Percentiles rank a stretch among this genome's conserved stretches.
phyloP scores from a whole-genome alignment of 306 rosid species.

The Dalbergia oliveri region DNA sequence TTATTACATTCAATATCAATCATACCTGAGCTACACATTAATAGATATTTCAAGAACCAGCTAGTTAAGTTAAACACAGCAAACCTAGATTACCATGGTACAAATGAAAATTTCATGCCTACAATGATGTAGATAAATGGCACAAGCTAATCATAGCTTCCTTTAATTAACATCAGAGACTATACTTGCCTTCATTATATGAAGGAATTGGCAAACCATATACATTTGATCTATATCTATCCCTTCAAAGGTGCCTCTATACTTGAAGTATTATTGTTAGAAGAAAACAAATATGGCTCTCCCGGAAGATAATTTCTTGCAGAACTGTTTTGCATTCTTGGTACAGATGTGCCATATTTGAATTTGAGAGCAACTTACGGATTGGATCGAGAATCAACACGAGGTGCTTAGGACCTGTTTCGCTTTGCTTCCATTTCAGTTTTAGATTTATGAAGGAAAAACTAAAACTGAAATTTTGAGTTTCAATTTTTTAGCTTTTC shows the following conservation, averaged over 20 bases:
- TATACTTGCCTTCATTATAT: slow-evolving; percentile 49
- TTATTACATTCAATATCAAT: too few relatives aligned
- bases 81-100: too few relatives aligned
- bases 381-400: slow-evolving; percentile 14
- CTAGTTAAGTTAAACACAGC: too few relatives aligned
- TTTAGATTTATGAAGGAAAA: too few relatives aligned
- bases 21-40: too few relatives aligned
- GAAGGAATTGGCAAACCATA: slow-evolving; percentile 17
- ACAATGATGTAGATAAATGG: background rate
- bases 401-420: slow-evolving; percentile 4
- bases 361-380: slow-evolving; percentile 8
- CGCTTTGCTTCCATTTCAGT: too few relatives aligned
- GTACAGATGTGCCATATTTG: background rate
- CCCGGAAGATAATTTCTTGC: slow-evolving; percentile 27
- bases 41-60: too few relatives aligned
- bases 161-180: slow-evolving; percentile 3
- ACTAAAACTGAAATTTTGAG: too few relatives aligned
- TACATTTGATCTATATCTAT: slow-evolving; percentile 33
- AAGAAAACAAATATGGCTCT: slow-evolving; percentile 29
- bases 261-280: slow-evolving; percentile 32
- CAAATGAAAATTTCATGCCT: too few relatives aligned
- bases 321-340: slow-evolving; percentile 34
- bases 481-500: too few relatives aligned
- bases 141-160: slow-evolving; percentile 8
- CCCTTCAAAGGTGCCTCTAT: slow-evolving; percentile 19